phyloP scores from a whole-genome alignment of 1,284 basidiomycete species.

The Stygiomarasmius scandens region DNA sequence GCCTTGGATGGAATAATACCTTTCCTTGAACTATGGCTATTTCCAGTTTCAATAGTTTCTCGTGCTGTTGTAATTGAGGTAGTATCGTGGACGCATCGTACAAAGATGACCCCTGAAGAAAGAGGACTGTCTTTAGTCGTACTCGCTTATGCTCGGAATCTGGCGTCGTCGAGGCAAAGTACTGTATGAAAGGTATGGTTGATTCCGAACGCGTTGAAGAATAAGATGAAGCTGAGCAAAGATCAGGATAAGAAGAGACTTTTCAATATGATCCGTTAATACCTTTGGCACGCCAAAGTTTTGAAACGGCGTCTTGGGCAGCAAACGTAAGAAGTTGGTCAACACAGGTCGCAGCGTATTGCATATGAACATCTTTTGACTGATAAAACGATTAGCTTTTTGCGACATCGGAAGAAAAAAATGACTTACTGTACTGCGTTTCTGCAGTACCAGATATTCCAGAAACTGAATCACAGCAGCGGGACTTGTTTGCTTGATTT shows the following conservation, averaged over 20 bases:
- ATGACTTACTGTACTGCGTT: conserved; percentile 57
- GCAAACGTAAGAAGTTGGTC: conserved; percentile 55
- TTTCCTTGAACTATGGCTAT: conserved; percentile 82
- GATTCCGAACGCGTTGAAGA: conserved; percentile 37
- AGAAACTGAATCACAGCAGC: conserved; percentile 71
- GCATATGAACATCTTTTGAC: conserved; percentile 61
- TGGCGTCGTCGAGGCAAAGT: conserved; percentile 71
- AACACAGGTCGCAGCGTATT: conserved; percentile 58
- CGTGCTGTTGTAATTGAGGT: conserved; percentile 47
- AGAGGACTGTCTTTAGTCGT: conserved; percentile 76
- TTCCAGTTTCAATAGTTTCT: conserved; percentile 68
- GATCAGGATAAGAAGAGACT: conserved; percentile 7
- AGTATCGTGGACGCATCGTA: conserved; percentile 63
- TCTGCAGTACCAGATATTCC: conserved; percentile 78
- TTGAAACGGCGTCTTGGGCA: conserved; percentile 51
- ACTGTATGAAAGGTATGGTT: conserved; percentile 53
- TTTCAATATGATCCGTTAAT: conserved; percentile 9
- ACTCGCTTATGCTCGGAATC: conserved; percentile 72
- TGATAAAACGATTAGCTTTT: conserved; percentile 25
- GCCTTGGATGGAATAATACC: conserved; percentile 43
- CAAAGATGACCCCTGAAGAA: conserved; percentile 73
- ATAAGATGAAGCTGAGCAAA: conserved; percentile 52
- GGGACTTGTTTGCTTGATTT: conserved; percentile 57
- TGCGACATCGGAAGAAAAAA: not conserved
- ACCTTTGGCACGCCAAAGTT: conserved; percentile 78